Conservation (phyloP, 2,329 filamentous ascomycete species). For the Fusarium sp. region DNA sequence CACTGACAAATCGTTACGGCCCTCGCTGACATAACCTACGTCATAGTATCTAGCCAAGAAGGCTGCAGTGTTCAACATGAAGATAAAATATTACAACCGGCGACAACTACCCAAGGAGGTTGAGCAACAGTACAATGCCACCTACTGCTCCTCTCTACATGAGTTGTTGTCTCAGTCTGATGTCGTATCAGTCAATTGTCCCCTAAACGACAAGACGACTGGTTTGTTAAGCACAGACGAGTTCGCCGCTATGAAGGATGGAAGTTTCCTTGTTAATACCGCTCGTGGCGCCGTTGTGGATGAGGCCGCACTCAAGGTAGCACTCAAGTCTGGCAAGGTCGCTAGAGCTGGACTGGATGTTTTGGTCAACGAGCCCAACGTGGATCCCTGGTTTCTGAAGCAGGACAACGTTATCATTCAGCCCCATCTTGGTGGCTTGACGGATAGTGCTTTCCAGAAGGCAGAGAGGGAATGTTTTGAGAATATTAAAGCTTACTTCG, state of each 20-base stretch:
- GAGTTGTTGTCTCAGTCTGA: slow-evolving; percentile 58
- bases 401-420: slow-evolving; percentile 55
- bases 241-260: slow-evolving; percentile 63
- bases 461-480: slow-evolving; percentile 59
- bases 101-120: slow-evolving; percentile 51
- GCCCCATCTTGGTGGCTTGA: slow-evolving; percentile 62
- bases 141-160: slow-evolving; percentile 55
- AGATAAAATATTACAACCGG: slow-evolving; percentile 60
- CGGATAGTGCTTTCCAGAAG: slow-evolving; percentile 58
- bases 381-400: slow-evolving; percentile 38
- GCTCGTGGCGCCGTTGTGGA: slow-evolving; percentile 64
- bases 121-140: slow-evolving; percentile 53
- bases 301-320: slow-evolving; percentile 61
- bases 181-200: slow-evolving; percentile 56
- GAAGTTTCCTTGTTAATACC: slow-evolving; percentile 63
- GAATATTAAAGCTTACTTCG: slow-evolving; percentile 44
- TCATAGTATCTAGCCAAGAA: slow-evolving; percentile 57
- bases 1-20: too few relatives aligned
- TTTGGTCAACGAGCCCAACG: slow-evolving; percentile 59
- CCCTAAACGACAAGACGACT: slow-evolving; percentile 58
- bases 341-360: slow-evolving; percentile 63
- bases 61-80: slow-evolving; percentile 58
- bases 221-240: slow-evolving; percentile 56
- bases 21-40: not conserved
- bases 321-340: slow-evolving; percentile 61